Conservation (phyloP, 441 rosid species). For the Adansonia rubrostipa region DNA sequence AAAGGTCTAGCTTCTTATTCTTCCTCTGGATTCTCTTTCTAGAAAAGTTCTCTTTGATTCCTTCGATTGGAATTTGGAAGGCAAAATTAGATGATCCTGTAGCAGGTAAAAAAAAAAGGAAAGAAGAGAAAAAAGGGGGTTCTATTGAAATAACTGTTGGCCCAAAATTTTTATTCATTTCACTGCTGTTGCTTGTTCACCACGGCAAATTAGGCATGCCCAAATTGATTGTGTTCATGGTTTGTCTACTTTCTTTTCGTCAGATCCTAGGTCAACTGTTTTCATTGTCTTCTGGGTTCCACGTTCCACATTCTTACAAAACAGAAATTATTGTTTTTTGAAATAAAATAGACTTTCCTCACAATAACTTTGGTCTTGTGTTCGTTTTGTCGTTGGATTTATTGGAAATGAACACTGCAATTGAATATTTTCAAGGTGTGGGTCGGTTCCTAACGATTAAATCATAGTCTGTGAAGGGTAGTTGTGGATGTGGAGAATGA, state of each 20-base stretch:
- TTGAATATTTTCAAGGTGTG: background rate
- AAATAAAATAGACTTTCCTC: background rate
- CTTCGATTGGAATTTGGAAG: conserved; percentile 32
- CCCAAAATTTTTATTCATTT: background rate
- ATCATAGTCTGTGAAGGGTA: background rate
- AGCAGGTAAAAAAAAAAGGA: conserved; percentile 29
- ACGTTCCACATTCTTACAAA: background rate
- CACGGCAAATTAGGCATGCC: conserved; percentile 9
- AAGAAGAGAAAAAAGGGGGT: background rate
- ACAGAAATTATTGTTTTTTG: background rate
- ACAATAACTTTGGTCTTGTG: background rate
- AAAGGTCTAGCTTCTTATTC: conserved; percentile 47
- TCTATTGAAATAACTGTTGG: background rate
- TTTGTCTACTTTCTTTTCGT: conserved; percentile 1
- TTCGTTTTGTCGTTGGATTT: no score
- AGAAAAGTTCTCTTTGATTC: conserved; percentile 24
- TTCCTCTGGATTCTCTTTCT: conserved; percentile 33
- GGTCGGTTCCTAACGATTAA: background rate
- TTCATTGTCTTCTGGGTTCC: conserved; percentile 9
- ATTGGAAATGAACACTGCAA: background rate
- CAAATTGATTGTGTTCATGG: conserved; percentile 12
- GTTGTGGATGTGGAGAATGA: background rate
- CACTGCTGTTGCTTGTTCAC: background rate
- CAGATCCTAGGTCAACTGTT: background rate
- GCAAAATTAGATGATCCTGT: conserved; percentile 42